Evolutionary conservation across 192 early-diverging fungal genomes (phyloP).

Genomic region (Coemansia sp.): DNA sequence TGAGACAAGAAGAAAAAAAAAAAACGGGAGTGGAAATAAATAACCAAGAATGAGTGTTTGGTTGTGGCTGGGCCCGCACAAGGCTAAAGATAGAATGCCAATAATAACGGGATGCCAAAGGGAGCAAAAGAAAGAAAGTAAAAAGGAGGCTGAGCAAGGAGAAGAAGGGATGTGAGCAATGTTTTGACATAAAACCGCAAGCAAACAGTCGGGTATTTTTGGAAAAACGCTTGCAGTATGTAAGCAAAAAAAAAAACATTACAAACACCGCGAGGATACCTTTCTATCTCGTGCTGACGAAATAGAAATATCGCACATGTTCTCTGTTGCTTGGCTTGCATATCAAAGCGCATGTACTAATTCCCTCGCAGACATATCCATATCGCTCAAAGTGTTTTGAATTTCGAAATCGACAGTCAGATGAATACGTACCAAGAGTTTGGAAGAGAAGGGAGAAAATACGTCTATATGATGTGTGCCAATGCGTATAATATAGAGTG

Average conservation of each 20-base stretch:
- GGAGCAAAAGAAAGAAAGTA: background rate
- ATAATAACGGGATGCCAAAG: conserved; percentile 13
- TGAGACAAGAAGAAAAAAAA: background rate
- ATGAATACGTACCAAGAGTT: conserved; percentile 10
- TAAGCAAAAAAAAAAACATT: background rate
- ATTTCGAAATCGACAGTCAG: background rate
- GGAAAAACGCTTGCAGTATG: background rate
- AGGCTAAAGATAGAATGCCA: conserved; percentile 18
- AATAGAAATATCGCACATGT: background rate
- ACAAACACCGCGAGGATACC: background rate
- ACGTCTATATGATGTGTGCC: conserved; percentile 5
- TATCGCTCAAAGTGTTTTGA: background rate
- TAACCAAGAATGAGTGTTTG: background rate
- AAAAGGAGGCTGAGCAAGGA: conserved; percentile 6
- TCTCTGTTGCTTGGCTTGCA: background rate
- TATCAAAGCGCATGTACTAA: background rate
- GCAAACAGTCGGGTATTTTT: background rate
- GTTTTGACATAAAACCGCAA: conserved; percentile 4
- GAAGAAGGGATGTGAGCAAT: conserved; percentile 1
- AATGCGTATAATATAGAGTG: conserved; percentile 1
- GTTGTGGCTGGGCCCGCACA: background rate
- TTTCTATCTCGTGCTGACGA: background rate
- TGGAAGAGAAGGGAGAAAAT: background rate
- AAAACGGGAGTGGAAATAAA: background rate
- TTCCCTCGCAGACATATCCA: background rate